These are phyloP conservation scores for Xylariaceae sp. DNA, from an alignment of 2,329 filamentous ascomycete species.

Conservation along the genomic window DNA sequence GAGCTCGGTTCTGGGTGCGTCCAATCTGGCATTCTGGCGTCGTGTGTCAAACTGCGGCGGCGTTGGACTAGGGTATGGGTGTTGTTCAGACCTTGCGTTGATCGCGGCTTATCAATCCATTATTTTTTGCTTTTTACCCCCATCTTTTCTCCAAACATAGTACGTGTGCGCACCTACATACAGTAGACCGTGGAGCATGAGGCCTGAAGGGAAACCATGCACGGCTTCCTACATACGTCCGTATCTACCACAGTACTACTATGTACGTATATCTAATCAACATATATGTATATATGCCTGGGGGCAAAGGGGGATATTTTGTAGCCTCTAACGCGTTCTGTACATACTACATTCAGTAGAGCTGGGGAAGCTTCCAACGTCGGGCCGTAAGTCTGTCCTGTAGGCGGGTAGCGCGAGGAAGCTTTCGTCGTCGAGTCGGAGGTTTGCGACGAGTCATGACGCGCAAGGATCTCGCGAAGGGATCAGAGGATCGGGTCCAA, in stretches of 20 bases:
- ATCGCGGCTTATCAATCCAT: not conserved
- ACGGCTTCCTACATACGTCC: too few relatives aligned
- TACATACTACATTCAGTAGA: too few relatives aligned
- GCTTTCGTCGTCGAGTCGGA: not conserved
- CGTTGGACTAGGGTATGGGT: not conserved
- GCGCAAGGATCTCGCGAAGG: not conserved
- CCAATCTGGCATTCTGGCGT: not conserved
- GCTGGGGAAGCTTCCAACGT: not conserved
- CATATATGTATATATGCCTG: too few relatives aligned
- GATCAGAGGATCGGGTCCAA: conserved; percentile 22
- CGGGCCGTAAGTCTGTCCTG: not conserved
- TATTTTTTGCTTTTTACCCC: not conserved
- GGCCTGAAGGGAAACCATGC: too few relatives aligned
- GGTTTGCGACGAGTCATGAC: not conserved
- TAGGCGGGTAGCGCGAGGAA: not conserved
- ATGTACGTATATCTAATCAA: too few relatives aligned
- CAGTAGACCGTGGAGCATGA: not conserved
- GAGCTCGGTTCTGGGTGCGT: too few relatives aligned
- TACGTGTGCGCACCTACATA: too few relatives aligned
- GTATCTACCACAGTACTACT: too few relatives aligned
- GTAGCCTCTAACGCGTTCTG: not conserved
- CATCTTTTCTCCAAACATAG: not conserved
- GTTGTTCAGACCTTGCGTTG: not conserved
- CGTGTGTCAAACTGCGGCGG: not conserved
- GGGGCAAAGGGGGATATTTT: not conserved